These are phyloP conservation scores for Aspergillus viridinutans DNA, from an alignment of 2,329 filamentous ascomycete genomes.

Conservation along the genomic window DNA sequence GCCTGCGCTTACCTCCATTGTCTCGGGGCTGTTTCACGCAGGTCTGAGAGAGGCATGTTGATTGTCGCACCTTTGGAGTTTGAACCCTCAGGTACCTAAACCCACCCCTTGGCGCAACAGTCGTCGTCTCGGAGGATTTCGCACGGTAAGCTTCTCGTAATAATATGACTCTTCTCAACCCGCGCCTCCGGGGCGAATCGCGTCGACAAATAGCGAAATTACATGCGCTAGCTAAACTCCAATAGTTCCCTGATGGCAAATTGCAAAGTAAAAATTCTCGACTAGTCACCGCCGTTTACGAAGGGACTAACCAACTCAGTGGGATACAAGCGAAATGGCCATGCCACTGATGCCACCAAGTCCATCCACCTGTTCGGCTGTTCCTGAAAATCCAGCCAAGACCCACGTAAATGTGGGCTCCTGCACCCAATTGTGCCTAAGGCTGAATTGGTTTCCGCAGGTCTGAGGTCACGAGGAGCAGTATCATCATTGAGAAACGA, in stretches of 20 bases:
- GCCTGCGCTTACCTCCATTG: constrained; percentile 2
- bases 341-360: too few relatives aligned
- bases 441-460: too few relatives aligned
- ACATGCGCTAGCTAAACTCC: not conserved
- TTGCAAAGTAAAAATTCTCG: not conserved
- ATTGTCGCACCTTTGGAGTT: not conserved
- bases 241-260: not conserved
- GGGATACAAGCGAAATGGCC: not conserved
- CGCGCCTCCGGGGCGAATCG: not conserved
- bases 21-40: constrained; percentile 9
- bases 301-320: not conserved
- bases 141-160: not conserved
- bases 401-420: not conserved
- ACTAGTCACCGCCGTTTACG: not conserved
- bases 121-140: not conserved
- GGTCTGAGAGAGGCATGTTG: not conserved
- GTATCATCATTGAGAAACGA: not conserved
- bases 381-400: constrained; percentile 3
- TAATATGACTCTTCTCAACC: not conserved
- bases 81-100: not conserved
- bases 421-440: not conserved
- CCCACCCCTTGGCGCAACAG: not conserved
- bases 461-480: not conserved
- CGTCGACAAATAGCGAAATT: not conserved
- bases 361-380: not conserved